A percentile compares a stretch with the other conserved stretches of the same genome.
Evolutionary conservation across 192 early-diverging fungal genomes (phyloP).

Genomic region (Diversispora eburnea): DNA sequence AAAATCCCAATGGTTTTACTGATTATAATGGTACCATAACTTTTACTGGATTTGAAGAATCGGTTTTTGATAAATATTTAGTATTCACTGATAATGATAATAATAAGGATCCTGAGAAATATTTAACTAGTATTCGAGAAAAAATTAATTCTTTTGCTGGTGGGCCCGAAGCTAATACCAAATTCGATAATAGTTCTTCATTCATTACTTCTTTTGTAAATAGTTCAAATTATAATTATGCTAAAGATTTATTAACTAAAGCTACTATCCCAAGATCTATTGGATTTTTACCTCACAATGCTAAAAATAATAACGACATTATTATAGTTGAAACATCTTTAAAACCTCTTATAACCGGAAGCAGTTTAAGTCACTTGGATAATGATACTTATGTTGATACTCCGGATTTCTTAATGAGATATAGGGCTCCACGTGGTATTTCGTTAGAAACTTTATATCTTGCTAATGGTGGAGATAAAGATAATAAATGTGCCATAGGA

Average conservation of each 20-base stretch:
- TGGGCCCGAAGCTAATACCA: background rate
- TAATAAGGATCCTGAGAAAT: background rate
- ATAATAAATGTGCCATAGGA: background rate
- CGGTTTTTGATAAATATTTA: background rate
- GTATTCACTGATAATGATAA: background rate
- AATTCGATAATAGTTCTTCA: background rate
- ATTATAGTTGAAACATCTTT: background rate
- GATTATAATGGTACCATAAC: background rate
- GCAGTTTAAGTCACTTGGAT: background rate
- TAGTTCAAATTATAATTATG: background rate
- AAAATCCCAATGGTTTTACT: background rate
- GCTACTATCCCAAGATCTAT: background rate
- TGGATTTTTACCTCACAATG: background rate
- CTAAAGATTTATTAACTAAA: background rate
- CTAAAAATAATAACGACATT: background rate
- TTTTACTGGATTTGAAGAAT: constrained; percentile 18
- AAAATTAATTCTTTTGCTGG: background rate
- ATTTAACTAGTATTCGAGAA: background rate
- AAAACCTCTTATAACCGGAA: background rate
- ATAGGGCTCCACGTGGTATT: background rate
- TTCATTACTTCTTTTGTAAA: background rate
- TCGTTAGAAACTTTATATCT: background rate
- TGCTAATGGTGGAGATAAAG: background rate
- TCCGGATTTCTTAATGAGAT: constrained; percentile 6
- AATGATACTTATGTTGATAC: background rate